A percentile compares a stretch with the other conserved stretches of the same genome.
Evolutionary conservation across 306 rosid genomes (phyloP).

Genomic region (Rubus idaeus): DNA sequence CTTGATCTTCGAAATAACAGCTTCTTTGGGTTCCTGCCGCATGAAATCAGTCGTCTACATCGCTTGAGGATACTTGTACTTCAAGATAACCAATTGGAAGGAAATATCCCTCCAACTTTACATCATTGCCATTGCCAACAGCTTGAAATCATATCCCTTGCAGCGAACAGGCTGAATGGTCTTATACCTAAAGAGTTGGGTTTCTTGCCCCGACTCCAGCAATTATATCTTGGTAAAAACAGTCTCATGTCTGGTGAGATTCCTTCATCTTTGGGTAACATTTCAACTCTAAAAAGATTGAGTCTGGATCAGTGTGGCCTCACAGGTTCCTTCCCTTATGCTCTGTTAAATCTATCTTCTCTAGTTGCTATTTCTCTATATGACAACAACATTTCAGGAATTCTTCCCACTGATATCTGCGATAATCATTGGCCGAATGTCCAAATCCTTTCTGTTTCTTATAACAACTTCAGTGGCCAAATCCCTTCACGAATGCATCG

Average conservation of each 20-base stretch:
- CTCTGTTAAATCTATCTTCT: constrained; percentile 12
- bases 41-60: background rate
- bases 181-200: background rate
- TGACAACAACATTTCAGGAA: constrained; percentile 1
- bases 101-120: constrained; percentile 1
- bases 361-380: background rate
- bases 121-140: background rate
- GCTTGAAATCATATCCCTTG: background rate
- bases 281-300: background rate
- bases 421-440: background rate
- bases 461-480: background rate
- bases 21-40: constrained; percentile 12
- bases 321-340: background rate
- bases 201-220: background rate
- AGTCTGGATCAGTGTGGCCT: background rate
- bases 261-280: background rate
- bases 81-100: constrained; percentile 1
- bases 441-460: background rate
- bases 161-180: background rate
- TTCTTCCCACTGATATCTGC: background rate
- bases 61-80: background rate
- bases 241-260: background rate
- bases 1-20: background rate
- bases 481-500: background rate
- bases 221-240: background rate